Conservation (phyloP, 495 filamentous ascomycete genomes). For the Podospora pseudopauciseta region DNA sequence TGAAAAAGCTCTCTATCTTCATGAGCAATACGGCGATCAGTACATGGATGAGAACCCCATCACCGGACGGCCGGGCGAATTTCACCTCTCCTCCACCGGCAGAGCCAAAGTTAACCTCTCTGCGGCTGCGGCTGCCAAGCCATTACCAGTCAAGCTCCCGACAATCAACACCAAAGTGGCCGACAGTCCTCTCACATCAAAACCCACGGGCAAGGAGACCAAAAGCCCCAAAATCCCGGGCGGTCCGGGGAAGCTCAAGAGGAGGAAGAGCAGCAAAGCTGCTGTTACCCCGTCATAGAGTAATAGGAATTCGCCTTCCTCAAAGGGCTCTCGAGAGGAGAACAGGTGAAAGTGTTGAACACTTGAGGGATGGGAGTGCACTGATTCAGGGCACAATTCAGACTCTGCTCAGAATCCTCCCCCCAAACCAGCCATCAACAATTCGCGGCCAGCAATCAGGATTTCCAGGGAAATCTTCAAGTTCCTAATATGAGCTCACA, state of each 20-base stretch:
- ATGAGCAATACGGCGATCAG: constrained; percentile 65
- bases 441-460: not conserved
- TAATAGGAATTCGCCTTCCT: not conserved
- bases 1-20: constrained; percentile 63
- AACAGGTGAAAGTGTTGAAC: not conserved
- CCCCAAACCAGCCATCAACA: not conserved
- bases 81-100: constrained; percentile 65
- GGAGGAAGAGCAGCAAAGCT: constrained; percentile 60
- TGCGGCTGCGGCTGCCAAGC: not conserved
- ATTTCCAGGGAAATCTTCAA: not conserved
- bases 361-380: not conserved
- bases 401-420: not conserved
- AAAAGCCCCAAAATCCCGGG: constrained; percentile 52
- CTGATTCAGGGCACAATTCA: not conserved
- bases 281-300: constrained; percentile 27
- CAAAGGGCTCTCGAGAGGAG: not conserved
- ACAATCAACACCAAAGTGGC: constrained; percentile 41
- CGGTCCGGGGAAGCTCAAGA: constrained; percentile 45
- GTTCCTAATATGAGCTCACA: not conserved
- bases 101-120: constrained; percentile 37
- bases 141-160: constrained; percentile 23
- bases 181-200: constrained; percentile 34
- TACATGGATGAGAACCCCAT: constrained; percentile 92
- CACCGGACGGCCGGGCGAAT: constrained; percentile 80
- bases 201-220: constrained; percentile 39